phyloP scores from a whole-genome alignment of 257 asterid species.

The Capsicum chinense region DNA sequence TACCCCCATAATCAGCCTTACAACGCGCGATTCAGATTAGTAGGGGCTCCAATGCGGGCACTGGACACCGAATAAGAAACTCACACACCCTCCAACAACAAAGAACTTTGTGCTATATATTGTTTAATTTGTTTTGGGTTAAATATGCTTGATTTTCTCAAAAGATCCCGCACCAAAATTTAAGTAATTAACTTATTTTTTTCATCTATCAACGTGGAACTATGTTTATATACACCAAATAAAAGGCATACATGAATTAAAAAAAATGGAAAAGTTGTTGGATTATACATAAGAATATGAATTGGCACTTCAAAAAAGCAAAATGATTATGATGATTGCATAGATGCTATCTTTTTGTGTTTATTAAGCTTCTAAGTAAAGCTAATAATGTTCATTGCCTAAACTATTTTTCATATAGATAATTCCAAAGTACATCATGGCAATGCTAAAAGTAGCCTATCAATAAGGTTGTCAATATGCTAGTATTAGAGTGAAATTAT shows the following conservation, averaged over 20 bases:
- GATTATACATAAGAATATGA: slow-evolving; percentile 15
- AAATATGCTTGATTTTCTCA: too few relatives aligned
- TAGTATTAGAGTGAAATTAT: neutral
- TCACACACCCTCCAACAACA: too few relatives aligned
- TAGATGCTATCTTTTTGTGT: slow-evolving; percentile 57
- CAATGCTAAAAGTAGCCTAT: slow-evolving; percentile 6
- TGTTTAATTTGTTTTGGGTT: too few relatives aligned
- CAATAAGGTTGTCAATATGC: neutral
- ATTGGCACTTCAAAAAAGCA: slow-evolving; percentile 35
- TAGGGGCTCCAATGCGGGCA: too few relatives aligned
- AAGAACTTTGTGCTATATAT: too few relatives aligned
- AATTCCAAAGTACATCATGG: slow-evolving; percentile 27
- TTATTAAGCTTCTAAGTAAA: slow-evolving; percentile 81
- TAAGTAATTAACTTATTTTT: too few relatives aligned
- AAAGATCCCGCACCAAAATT: too few relatives aligned
- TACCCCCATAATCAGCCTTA: too few relatives aligned
- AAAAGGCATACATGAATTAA: neutral
- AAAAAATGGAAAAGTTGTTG: neutral
- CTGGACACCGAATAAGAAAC: too few relatives aligned
- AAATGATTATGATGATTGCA: slow-evolving; percentile 43
- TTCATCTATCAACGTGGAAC: too few relatives aligned
- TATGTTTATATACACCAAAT: too few relatives aligned
- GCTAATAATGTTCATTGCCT: slow-evolving; percentile 42
- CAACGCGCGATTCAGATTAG: too few relatives aligned
- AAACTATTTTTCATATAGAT: slow-evolving; percentile 27